Conservation (phyloP, 2,329 filamentous ascomycete genomes). For the Fusarium odoratissimum region DNA sequence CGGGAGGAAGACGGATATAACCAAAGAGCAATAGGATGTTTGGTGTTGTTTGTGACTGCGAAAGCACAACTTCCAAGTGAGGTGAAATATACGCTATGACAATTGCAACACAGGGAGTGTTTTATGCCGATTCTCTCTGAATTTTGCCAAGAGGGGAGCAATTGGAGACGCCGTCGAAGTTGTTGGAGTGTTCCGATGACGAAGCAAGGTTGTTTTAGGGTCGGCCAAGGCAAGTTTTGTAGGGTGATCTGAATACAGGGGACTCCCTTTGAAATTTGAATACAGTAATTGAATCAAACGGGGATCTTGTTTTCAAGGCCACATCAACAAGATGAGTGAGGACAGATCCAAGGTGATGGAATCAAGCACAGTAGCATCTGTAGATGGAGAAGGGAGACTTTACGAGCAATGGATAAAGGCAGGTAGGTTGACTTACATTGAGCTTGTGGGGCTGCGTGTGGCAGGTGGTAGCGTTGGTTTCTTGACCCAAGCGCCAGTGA, state of each 20-base stretch:
- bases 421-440: slow-evolving; percentile 7
- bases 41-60: background rate
- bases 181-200: slow-evolving; percentile 4
- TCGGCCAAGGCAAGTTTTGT: background rate
- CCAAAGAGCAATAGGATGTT: background rate
- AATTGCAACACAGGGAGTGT: background rate
- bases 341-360: background rate
- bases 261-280: background rate
- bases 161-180: background rate
- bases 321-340: background rate
- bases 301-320: background rate
- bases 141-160: background rate
- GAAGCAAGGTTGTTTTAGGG: slow-evolving; percentile 6
- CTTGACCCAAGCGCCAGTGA: background rate
- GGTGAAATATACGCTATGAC: background rate
- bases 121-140: background rate
- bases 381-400: slow-evolving; percentile 33
- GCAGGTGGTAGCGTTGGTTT: background rate
- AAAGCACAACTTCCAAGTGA: background rate
- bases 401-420: slow-evolving; percentile 3
- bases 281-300: background rate
- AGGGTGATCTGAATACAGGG: slow-evolving; percentile 8
- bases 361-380: background rate
- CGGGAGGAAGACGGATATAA: slow-evolving; percentile 36
- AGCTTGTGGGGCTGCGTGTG: slow-evolving; percentile 23